Evolutionary conservation across 257 asterid genomes (phyloP).

Genomic region (Fraxinus quadrangulata): DNA sequence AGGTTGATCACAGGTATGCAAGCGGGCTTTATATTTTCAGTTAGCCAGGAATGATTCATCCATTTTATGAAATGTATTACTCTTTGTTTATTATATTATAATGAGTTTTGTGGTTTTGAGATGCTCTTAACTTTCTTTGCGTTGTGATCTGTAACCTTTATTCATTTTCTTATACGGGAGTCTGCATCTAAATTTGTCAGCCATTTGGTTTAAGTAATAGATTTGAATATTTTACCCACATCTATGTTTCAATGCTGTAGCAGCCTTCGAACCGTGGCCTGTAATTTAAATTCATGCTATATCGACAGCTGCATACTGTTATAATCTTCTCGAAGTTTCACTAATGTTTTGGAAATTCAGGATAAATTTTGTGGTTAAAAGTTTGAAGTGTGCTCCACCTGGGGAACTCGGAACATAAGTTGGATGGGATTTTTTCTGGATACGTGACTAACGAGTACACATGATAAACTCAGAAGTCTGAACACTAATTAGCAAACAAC

Average conservation of each 20-base stretch:
- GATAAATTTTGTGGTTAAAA: too few relatives aligned
- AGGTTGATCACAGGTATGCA: conserved; percentile 80
- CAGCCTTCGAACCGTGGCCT: conserved; percentile 30
- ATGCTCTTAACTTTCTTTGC: conserved; percentile 31
- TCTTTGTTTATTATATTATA: not conserved
- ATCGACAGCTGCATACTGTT: too few relatives aligned
- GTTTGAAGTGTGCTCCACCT: too few relatives aligned
- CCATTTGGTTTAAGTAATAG: not conserved
- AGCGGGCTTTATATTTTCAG: conserved; percentile 76
- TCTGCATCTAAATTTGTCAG: not conserved
- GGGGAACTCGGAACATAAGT: too few relatives aligned
- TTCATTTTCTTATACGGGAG: not conserved
- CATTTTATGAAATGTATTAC: conserved; percentile 18
- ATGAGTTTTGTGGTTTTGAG: conserved; percentile 33
- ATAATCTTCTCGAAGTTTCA: too few relatives aligned
- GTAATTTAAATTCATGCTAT: not conserved
- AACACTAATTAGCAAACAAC: too few relatives aligned
- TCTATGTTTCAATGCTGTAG: conserved; percentile 6
- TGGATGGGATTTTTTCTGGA: too few relatives aligned
- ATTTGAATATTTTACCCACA: not conserved
- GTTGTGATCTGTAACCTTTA: conserved; percentile 19
- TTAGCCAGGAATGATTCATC: conserved; percentile 37
- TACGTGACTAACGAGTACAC: too few relatives aligned
- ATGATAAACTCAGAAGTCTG: too few relatives aligned
- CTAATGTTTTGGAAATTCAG: too few relatives aligned